These are phyloP conservation scores for Salix dunnii DNA, from an alignment of 345 rosid genomes.

Conservation along the genomic window DNA sequence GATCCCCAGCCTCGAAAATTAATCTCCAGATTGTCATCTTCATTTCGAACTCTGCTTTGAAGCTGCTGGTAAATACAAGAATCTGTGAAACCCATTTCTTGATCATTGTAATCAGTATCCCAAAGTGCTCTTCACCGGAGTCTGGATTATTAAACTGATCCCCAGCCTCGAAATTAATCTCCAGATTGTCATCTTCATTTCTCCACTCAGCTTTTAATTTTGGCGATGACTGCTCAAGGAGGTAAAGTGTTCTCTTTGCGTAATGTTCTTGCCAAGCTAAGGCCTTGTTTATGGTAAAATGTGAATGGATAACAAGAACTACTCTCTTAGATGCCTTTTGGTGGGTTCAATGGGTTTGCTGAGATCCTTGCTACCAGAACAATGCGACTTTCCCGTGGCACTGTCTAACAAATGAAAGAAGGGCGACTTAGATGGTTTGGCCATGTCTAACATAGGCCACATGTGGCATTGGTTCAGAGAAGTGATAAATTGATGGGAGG, in stretches of 20 bases:
- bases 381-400: background rate
- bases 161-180: background rate
- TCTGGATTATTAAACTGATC: background rate
- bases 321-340: background rate
- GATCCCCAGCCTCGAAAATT: background rate
- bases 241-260: background rate
- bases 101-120: background rate
- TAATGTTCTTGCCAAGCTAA: background rate
- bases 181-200: background rate
- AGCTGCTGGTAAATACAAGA: background rate
- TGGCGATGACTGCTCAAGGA: background rate
- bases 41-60: background rate
- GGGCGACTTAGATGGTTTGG: too few species aligned
- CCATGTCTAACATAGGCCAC: too few species aligned
- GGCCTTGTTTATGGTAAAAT: background rate
- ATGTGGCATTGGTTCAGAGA: too few species aligned
- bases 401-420: too few species aligned
- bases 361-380: background rate
- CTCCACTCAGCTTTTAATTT: background rate
- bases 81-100: background rate
- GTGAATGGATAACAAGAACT: background rate
- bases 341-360: background rate
- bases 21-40: background rate
- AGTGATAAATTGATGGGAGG: too few species aligned
- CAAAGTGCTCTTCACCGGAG: background rate